These are phyloP conservation scores for Trichoderma semiorbis DNA, from an alignment of 2,329 filamentous ascomycete species.

Conservation along the genomic window DNA sequence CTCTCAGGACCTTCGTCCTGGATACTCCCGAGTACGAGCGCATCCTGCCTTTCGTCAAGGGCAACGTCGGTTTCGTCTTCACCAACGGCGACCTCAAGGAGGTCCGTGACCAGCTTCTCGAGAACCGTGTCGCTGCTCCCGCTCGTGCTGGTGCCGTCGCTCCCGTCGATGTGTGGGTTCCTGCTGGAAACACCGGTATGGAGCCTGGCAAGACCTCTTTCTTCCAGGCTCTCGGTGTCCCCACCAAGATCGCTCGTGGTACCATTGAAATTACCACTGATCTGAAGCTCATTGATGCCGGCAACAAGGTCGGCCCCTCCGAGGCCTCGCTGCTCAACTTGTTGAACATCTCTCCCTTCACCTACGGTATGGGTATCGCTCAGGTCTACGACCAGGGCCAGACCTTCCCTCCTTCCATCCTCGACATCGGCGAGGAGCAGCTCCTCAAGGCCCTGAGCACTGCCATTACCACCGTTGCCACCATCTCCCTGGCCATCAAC, in stretches of 20 bases:
- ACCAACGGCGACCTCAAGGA: constrained; percentile 94
- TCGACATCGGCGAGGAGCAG: constrained; percentile 94
- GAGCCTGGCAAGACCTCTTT: constrained; percentile 99
- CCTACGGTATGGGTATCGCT: constrained; percentile 93
- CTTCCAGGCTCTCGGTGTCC: constrained; percentile 99
- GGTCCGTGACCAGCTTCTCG: constrained; percentile 87
- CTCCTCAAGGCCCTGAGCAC: constrained; percentile 78
- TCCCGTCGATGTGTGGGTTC: constrained; percentile 88
- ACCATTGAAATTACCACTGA: constrained; percentile 99
- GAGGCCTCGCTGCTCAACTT: constrained; percentile 99
- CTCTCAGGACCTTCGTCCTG: constrained; percentile 86
- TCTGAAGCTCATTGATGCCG: constrained; percentile 94
- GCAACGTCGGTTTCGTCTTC: constrained; percentile 99
- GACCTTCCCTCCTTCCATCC: constrained; percentile 77
- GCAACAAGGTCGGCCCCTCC: constrained; percentile 93
- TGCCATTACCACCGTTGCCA: constrained; percentile 83
- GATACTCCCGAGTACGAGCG: constrained; percentile 98
- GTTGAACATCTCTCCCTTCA: constrained; percentile 99
- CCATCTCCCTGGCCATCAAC: constrained; percentile 86
- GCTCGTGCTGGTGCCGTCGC: constrained; percentile 97
- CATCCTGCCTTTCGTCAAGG: constrained; percentile 91
- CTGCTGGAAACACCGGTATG: constrained; percentile 99
- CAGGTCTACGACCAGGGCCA: constrained; percentile 99
- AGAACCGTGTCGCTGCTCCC: constrained; percentile 96
- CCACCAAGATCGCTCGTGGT: constrained; percentile 99